Conservation (phyloP, 2,329 filamentous ascomycete species). For the Beauveria varroae region DNA sequence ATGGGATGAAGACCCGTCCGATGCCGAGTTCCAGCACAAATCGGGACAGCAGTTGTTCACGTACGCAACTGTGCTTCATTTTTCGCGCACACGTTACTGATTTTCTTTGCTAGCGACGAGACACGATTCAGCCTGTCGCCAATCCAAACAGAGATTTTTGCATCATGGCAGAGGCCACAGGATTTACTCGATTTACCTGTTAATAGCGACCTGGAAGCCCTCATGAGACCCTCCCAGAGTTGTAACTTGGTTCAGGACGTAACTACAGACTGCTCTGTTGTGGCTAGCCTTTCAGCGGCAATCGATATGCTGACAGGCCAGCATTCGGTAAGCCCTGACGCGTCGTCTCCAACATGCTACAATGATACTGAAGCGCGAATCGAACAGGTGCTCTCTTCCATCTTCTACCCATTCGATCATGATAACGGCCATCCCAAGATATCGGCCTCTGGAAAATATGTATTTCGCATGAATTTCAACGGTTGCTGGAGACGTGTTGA, state of each 20-base stretch:
- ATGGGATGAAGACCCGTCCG: conserved; percentile 60
- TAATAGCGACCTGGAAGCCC: conserved; percentile 26
- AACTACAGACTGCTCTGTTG: conserved; percentile 93
- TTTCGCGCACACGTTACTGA: background rate
- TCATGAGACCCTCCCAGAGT: conserved; percentile 50
- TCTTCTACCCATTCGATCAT: conserved; percentile 69
- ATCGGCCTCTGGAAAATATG: conserved; percentile 79
- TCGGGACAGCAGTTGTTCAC: conserved; percentile 49
- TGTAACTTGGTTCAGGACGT: conserved; percentile 92
- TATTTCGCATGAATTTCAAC: conserved; percentile 92
- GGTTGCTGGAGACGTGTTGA: conserved; percentile 81
- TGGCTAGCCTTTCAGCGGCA: conserved; percentile 84
- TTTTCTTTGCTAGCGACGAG: conserved; percentile 49
- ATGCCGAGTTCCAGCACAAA: conserved; percentile 52
- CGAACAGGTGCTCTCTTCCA: conserved; percentile 56
- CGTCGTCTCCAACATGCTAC: background rate
- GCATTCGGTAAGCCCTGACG: conserved; percentile 46
- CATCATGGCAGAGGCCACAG: conserved; percentile 70
- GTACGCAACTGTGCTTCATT: conserved; percentile 38
- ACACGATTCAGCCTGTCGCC: conserved; percentile 64
- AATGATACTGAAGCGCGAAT: background rate
- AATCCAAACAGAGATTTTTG: conserved; percentile 68
- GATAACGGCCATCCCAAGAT: conserved; percentile 47
- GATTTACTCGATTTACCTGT: conserved; percentile 50
- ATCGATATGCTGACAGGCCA: conserved; percentile 62